These are phyloP conservation scores for Suhomyces guaymorum DNA, from an alignment of 1,139 yeast genomes.

Conservation along the genomic window DNA sequence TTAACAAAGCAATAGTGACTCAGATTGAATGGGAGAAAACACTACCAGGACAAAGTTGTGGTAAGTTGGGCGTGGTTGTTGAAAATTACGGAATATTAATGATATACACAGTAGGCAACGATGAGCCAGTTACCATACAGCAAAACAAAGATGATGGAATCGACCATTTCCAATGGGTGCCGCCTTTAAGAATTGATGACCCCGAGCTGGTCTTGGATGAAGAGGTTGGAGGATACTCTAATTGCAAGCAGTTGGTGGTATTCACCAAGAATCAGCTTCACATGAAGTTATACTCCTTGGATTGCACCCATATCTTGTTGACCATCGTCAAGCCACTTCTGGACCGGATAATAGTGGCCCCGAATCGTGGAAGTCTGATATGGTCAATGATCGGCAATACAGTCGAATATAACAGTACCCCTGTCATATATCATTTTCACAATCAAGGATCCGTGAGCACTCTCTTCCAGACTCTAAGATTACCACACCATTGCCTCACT, in stretches of 20 bases:
- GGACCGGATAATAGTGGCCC: slow-evolving; percentile 20
- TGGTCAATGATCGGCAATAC: slow-evolving; percentile 32
- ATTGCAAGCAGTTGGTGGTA: slow-evolving; percentile 36
- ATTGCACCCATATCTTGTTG: slow-evolving; percentile 36
- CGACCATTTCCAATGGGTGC: slow-evolving; percentile 38
- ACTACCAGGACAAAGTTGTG: slow-evolving; percentile 11
- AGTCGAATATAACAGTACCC: slow-evolving; percentile 19
- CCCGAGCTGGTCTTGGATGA: slow-evolving; percentile 16
- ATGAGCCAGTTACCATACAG: slow-evolving; percentile 33
- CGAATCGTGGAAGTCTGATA: slow-evolving; percentile 18
- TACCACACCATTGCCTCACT: slow-evolving; percentile 14
- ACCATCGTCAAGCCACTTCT: slow-evolving; percentile 34
- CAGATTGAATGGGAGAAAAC: slow-evolving; percentile 34
- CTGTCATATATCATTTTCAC: slow-evolving; percentile 35
- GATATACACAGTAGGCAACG: slow-evolving; percentile 23
- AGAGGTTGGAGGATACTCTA: slow-evolving; percentile 27
- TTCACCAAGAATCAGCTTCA: slow-evolving; percentile 31
- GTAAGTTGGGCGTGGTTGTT: slow-evolving; percentile 32
- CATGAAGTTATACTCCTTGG: slow-evolving; percentile 40
- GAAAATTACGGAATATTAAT: slow-evolving; percentile 24
- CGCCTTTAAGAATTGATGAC: slow-evolving; percentile 25
- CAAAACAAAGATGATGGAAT: slow-evolving; percentile 34
- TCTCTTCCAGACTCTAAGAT: slow-evolving; percentile 10
- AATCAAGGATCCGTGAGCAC: slow-evolving; percentile 38
- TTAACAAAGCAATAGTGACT: slow-evolving; percentile 7